Evolutionary conservation across 2,329 filamentous ascomycete genomes (phyloP), one percentile per base, ranked within the genome.

Genomic region (Beauveria caledonica): DNA sequence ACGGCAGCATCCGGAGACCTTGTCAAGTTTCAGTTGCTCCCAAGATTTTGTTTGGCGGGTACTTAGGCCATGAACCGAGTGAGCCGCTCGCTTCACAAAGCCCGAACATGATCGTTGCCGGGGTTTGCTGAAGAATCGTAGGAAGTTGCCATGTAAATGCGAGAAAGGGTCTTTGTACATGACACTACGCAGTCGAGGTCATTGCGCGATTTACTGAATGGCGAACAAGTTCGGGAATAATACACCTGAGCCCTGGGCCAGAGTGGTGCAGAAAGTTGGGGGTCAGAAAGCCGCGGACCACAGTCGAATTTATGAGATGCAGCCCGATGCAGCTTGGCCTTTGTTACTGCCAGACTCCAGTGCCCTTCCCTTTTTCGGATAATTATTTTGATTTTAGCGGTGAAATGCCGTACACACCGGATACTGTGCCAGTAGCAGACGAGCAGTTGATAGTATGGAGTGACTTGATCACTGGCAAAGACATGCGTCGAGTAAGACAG

Each of bases 41-140:
- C 27, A 60, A 60, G 51, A 39, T 13, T 54, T 60, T 36, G 13
- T 54, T 54, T 65, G 65, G 70, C 72, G 71, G 69, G 65, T 66
- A 61, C 54, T 63, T 73, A 68, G 69, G 71, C 68, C 68, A 72
- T 66, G 67, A 74, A 71, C 73, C 73, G 73, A 73, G 66, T 68
- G 68, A 73, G 70, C 68, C 69, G 71, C 59, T 44, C 44, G 39
- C 49, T 48, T 60, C 25, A 13, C 15, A 44, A 39, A n/a, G 46
- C 13, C 21, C 17, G 48, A 45, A 25, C 21, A 29, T 23, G 40
- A 25, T 25, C 11, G 9, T 42, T 15, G 3, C 19, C 13, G 19
- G 27, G 46, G n/a, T 27, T 17, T 23, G 5, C 17, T 42, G 19
- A 11, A 36, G 27, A 10, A 19, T 29, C 6, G 2, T 21, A 10